phyloP scores from a whole-genome alignment of 768 basidiomycete genomes.

The Naematelia encephala region DNA sequence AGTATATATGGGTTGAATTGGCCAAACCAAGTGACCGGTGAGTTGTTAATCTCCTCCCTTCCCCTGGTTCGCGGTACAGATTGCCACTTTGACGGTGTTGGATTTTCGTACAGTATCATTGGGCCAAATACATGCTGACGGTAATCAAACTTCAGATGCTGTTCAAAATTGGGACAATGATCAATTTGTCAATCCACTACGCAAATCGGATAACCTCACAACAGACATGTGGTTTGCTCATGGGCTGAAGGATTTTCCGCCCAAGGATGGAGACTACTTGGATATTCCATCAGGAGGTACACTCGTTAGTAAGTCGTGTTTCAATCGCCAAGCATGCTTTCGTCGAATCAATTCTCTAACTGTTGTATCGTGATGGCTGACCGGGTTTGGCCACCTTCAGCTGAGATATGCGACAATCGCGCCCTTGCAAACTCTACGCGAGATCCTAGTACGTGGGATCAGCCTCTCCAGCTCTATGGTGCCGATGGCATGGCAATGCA shows the following conservation, averaged over 20 bases:
- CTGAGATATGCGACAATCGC: neutral
- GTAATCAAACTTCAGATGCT: neutral
- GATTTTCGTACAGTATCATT: no score
- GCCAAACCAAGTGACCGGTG: constrained; percentile 29
- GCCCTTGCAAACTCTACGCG: neutral
- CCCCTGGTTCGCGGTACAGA: no score
- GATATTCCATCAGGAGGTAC: constrained; percentile 28
- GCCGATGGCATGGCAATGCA: neutral
- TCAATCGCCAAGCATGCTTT: neutral
- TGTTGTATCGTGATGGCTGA: neutral
- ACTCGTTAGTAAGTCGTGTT: constrained; percentile 27
- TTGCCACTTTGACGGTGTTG: no score
- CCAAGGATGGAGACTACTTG: constrained; percentile 34
- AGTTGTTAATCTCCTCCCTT: no score
- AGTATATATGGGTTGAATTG: constrained; percentile 35
- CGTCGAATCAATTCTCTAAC: neutral
- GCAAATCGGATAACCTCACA: constrained; percentile 15
- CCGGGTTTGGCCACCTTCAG: neutral
- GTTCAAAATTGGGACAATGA: constrained; percentile 31
- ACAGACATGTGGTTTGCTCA: constrained; percentile 37
- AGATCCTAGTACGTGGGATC: neutral
- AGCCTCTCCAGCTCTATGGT: neutral
- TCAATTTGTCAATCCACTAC: constrained; percentile 27
- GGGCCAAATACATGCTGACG: neutral
- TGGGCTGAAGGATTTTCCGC: constrained; percentile 32